Evolutionary conservation across 1,284 basidiomycete species (phyloP), one percentile per base, ranked within the genome.

Genomic region (Naganishia liquefaciens): DNA sequence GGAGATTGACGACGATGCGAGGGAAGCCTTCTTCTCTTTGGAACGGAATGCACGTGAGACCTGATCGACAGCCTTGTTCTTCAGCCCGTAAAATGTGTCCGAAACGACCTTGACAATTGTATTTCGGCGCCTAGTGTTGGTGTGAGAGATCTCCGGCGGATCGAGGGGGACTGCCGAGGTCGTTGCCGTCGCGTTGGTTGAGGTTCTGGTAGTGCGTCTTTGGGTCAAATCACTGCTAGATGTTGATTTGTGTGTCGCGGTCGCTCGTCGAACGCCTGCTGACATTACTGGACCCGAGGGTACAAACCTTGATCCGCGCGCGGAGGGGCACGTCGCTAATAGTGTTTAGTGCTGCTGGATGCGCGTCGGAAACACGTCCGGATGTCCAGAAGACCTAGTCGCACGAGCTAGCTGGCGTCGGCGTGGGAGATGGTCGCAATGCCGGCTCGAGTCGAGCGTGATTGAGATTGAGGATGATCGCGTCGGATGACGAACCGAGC

Each of bases 241-340:
- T 50, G 30, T 37, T 40, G 57, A 30, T 28, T 60, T 60, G 17
- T 40, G 23, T 49, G 57, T 60, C 46, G 57, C 57, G 57, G 57
- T 40, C 57, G 57, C 46, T 60, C 57, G 30, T 47, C 57, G 57
- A 60, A 60, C 57, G 57, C 39, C 57, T 60, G 57, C 57, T 50
- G 57, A 60, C 57, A 60, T 60, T 21, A 60, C 57, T 30, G 27
- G 57, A 39, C 57, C 57, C 55, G 27, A 50, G 57, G 47, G 57
- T 60, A 60, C 57, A 37, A 33, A 60, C 57, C 57, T 60, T 60
- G 30, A 33, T 49, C 2, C 33, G 10, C 21, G 40, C 10, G 55
- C 55, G 21, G 46, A 33, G 27, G 33, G 21, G 53, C 28, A 40
- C 52, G 54, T 30, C 44, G 42, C 19, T 28, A n/a, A 33, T 9